Evolutionary conservation across 1,139 yeast species (phyloP).

Genomic region (Barnettozyma hawaiiensis): DNA sequence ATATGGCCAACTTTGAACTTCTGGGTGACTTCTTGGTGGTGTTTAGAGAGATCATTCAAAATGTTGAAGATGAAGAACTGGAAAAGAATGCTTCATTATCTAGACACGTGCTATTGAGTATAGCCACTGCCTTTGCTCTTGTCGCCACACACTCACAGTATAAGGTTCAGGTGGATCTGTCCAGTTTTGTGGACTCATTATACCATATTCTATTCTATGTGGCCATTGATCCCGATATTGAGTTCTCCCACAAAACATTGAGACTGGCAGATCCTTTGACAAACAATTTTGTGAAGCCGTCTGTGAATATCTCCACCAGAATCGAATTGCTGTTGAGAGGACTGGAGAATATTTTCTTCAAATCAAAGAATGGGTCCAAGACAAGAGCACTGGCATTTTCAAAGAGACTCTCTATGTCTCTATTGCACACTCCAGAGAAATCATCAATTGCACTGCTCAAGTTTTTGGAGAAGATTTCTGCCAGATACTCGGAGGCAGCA

Average conservation of each 20-base stretch:
- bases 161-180: constrained; percentile 60
- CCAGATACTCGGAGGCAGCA: constrained; percentile 60
- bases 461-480: constrained; percentile 69
- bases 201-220: constrained; percentile 62
- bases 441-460: constrained; percentile 72
- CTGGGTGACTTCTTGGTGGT: constrained; percentile 91
- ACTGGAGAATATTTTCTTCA: constrained; percentile 75
- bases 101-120: constrained; percentile 76
- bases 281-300: constrained; percentile 44
- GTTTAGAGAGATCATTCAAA: constrained; percentile 67
- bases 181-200: constrained; percentile 68
- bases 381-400: constrained; percentile 78
- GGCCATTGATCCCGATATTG: constrained; percentile 77
- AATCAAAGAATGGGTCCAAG: constrained; percentile 65
- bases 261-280: constrained; percentile 73
- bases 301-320: constrained; percentile 84
- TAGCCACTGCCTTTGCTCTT: constrained; percentile 86
- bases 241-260: constrained; percentile 73
- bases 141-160: constrained; percentile 66
- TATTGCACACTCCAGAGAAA: constrained; percentile 82
- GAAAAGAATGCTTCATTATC: constrained; percentile 21
- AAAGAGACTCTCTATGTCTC: constrained; percentile 63
- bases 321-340: constrained; percentile 77
- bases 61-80: constrained; percentile 39
- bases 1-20: constrained; percentile 85